Conservation (phyloP, 2,329 filamentous ascomycete genomes). For the Mycosphaerella sp. region DNA sequence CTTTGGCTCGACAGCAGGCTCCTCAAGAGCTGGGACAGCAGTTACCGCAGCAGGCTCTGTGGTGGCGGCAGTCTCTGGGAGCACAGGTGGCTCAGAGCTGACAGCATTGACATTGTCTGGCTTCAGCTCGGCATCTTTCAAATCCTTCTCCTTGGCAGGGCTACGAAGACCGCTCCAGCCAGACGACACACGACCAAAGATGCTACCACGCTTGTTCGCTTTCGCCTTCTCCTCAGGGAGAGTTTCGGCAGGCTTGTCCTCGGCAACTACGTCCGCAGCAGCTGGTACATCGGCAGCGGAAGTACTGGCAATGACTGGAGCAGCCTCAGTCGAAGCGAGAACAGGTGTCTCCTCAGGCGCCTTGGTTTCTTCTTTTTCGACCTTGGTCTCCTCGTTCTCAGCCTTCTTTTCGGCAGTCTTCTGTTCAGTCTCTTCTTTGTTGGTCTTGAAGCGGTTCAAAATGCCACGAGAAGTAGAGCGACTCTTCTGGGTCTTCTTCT, state of each 20-base stretch:
- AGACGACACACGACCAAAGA: constrained; percentile 57
- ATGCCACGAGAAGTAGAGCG: constrained; percentile 54
- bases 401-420: constrained; percentile 42
- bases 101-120: constrained; percentile 47
- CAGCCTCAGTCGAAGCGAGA: constrained; percentile 26
- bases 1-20: constrained; percentile 29
- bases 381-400: constrained; percentile 36
- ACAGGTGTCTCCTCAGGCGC: constrained; percentile 35
- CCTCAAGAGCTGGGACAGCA: constrained; percentile 34
- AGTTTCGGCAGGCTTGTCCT: constrained; percentile 34
- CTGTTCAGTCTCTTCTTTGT: constrained; percentile 51
- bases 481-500: constrained; percentile 50
- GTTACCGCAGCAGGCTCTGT: constrained; percentile 30
- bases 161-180: constrained; percentile 56
- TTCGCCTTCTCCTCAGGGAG: constrained; percentile 50
- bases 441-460: constrained; percentile 52
- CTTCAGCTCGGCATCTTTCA: constrained; percentile 62
- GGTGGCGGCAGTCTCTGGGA: constrained; percentile 40
- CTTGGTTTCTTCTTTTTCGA: constrained; percentile 38
- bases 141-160: constrained; percentile 57
- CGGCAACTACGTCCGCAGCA: constrained; percentile 36
- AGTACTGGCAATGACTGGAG: constrained; percentile 22
- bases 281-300: constrained; percentile 34
- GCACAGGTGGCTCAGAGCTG: constrained; percentile 34
- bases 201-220: constrained; percentile 73